These are phyloP conservation scores for Pleurotus giganteus DNA, from an alignment of 768 basidiomycete species.

Conservation along the genomic window DNA sequence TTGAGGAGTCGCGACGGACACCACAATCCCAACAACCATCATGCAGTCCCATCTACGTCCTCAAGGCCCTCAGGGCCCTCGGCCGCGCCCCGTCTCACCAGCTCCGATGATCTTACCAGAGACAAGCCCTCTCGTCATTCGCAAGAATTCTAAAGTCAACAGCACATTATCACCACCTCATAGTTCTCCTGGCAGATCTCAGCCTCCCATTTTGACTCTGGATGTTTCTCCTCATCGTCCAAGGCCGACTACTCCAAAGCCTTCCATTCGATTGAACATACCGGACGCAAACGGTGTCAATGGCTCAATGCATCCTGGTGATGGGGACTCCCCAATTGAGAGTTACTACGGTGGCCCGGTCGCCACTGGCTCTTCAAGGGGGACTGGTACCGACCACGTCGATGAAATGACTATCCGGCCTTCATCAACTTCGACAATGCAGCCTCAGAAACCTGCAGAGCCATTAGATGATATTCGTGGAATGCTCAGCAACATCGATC, in stretches of 20 bases:
- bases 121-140: constrained; percentile 28
- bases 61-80: constrained; percentile 30
- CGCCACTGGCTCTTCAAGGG: constrained; percentile 19
- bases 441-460: constrained; percentile 26
- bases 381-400: constrained; percentile 22
- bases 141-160: constrained; percentile 22
- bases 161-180: constrained; percentile 11
- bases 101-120: constrained; percentile 21
- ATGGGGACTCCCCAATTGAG: constrained; percentile 28
- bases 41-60: constrained; percentile 31
- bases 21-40: constrained; percentile 13
- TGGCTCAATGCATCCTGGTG: constrained; percentile 13
- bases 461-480: constrained; percentile 37
- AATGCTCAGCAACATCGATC: constrained; percentile 35
- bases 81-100: constrained; percentile 16
- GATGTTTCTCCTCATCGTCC: constrained; percentile 24
- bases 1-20: constrained; percentile 12
- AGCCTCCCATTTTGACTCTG: constrained; percentile 26
- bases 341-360: constrained; percentile 44
- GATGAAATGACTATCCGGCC: constrained; percentile 48
- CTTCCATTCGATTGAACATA: constrained; percentile 28
- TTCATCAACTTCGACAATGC: constrained; percentile 15
- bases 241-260: constrained; percentile 28
- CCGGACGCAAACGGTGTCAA: constrained; percentile 19
- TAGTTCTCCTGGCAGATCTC: constrained; percentile 25